phyloP scores from a whole-genome alignment of 1,284 basidiomycete species.

The Boletellus deceptivus region DNA sequence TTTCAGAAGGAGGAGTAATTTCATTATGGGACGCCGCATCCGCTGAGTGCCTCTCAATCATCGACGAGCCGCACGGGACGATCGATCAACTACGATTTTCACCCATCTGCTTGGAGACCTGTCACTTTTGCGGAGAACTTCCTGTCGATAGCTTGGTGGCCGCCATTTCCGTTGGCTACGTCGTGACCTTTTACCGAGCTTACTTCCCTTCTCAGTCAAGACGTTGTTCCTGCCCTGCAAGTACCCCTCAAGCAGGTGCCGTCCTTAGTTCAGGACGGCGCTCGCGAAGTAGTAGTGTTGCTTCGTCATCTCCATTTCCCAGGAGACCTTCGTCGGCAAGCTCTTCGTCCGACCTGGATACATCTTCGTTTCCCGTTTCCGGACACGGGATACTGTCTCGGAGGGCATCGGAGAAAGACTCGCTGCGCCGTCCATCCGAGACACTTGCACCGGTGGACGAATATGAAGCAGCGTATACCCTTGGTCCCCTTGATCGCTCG shows the following conservation, averaged over 20 bases:
- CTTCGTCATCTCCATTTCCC: constrained; percentile 50
- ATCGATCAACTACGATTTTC: constrained; percentile 54
- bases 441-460: constrained; percentile 53
- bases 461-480: constrained; percentile 34
- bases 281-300: constrained; percentile 60
- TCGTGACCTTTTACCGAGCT: constrained; percentile 59
- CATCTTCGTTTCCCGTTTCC: constrained; percentile 67
- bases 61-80: constrained; percentile 57
- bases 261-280: constrained; percentile 49
- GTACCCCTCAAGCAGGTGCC: constrained; percentile 42
- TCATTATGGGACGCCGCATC: constrained; percentile 68
- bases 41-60: constrained; percentile 55
- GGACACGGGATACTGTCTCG: constrained; percentile 74
- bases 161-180: constrained; percentile 59
- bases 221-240: constrained; percentile 62
- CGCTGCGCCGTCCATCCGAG: constrained; percentile 50
- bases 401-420: constrained; percentile 64
- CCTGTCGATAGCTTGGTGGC: constrained; percentile 61
- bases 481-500: constrained; percentile 38
- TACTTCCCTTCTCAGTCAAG: constrained; percentile 58
- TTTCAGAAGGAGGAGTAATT: constrained; percentile 64
- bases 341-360: constrained; percentile 43
- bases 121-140: constrained; percentile 65
- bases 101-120: constrained; percentile 50
- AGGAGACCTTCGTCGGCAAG: constrained; percentile 40